These are phyloP conservation scores for Nepenthes mirabilis DNA, from an alignment of 148 eudicot genomes.

Conservation along the genomic window DNA sequence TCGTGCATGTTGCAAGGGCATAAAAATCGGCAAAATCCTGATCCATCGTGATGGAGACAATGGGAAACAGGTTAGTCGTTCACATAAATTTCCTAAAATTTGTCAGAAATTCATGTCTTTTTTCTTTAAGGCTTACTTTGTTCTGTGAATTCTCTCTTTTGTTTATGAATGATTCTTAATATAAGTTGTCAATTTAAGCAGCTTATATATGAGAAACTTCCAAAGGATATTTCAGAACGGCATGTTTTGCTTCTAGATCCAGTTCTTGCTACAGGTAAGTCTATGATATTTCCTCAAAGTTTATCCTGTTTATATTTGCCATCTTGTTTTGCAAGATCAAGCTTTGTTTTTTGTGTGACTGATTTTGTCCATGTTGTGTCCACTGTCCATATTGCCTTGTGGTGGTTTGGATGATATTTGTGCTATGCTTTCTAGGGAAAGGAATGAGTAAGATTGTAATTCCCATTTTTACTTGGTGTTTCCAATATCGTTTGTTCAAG, in stretches of 20 bases:
- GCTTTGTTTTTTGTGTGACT: too few species aligned
- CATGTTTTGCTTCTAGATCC: conserved; percentile 96
- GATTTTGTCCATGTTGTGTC: too few species aligned
- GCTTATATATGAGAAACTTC: conserved; percentile 97
- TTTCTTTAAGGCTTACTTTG: neutral
- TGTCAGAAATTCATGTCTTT: neutral
- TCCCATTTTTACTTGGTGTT: too few species aligned
- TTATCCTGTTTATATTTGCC: neutral
- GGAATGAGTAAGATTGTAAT: too few species aligned
- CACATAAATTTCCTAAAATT: neutral
- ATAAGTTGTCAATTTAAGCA: conserved; percentile 17
- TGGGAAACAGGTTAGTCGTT: conserved; percentile 66
- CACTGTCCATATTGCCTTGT: too few species aligned
- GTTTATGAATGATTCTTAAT: neutral
- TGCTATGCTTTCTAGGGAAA: too few species aligned
- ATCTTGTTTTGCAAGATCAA: neutral
- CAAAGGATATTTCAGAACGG: conserved; percentile 78
- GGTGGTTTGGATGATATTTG: too few species aligned
- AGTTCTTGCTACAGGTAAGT: conserved; percentile 86
- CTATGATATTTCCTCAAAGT: neutral
- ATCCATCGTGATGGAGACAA: conserved; percentile 94
- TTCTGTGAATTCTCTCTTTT: neutral
- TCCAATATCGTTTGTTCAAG: too few species aligned
- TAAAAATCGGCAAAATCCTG: conserved; percentile 91
- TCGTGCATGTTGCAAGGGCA: conserved; percentile 98